These are phyloP conservation scores for Neonectria punicea DNA, from an alignment of 2,329 filamentous ascomycete genomes.

Conservation along the genomic window DNA sequence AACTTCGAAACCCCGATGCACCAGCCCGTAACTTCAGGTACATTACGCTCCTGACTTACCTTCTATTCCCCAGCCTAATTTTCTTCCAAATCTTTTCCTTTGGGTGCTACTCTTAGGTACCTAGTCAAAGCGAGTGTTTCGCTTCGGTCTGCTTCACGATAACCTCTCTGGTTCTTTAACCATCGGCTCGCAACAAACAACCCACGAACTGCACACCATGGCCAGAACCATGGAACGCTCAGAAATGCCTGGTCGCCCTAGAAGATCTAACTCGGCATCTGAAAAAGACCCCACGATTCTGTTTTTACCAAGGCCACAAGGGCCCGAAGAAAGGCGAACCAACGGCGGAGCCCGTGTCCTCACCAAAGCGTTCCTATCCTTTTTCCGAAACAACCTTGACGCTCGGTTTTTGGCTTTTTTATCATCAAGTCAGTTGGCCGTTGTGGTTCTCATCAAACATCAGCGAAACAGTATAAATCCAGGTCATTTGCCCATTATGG, in stretches of 20 bases:
- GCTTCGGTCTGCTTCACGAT: not conserved
- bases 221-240: not conserved
- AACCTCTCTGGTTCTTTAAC: not conserved
- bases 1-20: not conserved
- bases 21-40: not conserved
- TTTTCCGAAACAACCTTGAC: slow-evolving; percentile 1
- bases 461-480: not conserved
- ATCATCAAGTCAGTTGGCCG: not conserved
- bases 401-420: not conserved
- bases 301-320: slow-evolving; percentile 13
- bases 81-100: not conserved
- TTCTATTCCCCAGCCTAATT: not conserved
- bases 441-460: not conserved
- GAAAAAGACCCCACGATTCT: not conserved
- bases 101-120: not conserved
- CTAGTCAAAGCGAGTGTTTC: not conserved
- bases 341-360: not conserved
- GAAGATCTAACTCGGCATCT: not conserved
- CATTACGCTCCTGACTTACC: not conserved
- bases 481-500: not conserved
- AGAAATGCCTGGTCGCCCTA: not conserved
- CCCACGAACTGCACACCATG: not conserved
- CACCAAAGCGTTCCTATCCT: not conserved
- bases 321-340: not conserved
- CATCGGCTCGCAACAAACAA: not conserved